Evolutionary conservation across 441 rosid species (phyloP).

Genomic region (Pelargonium cotyledonis): DNA sequence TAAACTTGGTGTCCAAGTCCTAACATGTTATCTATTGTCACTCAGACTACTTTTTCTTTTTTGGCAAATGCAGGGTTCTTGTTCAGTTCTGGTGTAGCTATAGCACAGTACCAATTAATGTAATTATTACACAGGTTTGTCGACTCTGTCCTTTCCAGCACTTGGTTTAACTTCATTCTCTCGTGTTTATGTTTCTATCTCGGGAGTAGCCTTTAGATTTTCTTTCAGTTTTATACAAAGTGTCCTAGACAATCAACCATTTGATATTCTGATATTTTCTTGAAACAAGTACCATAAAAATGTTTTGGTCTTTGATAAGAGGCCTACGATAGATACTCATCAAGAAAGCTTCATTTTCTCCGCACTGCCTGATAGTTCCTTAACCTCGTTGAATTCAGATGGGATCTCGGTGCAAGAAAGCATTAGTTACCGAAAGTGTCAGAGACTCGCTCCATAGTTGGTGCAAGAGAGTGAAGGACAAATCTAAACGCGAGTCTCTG

Average conservation of each 20-base stretch:
- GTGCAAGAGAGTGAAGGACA: conserved; percentile 71
- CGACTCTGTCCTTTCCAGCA: too few relatives aligned
- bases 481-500: conserved; percentile 37
- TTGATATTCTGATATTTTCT: conserved; percentile 11
- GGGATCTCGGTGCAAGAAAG: conserved; percentile 80
- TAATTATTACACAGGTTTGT: conserved; percentile 76
- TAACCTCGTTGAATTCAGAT: conserved; percentile 33
- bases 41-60: not conserved
- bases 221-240: too few relatives aligned
- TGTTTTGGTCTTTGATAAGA: too few relatives aligned
- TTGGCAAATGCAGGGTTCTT: conserved; percentile 48
- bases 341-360: too few relatives aligned
- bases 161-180: too few relatives aligned
- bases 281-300: too few relatives aligned
- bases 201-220: too few relatives aligned
- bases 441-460: conserved; percentile 92
- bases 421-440: conserved; percentile 73
- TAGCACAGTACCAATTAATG: conserved; percentile 82
- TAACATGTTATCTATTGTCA: not conserved
- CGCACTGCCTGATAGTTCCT: not conserved
- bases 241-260: too few relatives aligned
- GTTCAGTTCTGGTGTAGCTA: conserved; percentile 97
- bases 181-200: too few relatives aligned
- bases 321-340: not conserved
- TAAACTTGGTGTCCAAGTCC: not conserved